Evolutionary conservation across 176 grass and related monocot species (phyloP).

Genomic region (Pharus latifolius): DNA sequence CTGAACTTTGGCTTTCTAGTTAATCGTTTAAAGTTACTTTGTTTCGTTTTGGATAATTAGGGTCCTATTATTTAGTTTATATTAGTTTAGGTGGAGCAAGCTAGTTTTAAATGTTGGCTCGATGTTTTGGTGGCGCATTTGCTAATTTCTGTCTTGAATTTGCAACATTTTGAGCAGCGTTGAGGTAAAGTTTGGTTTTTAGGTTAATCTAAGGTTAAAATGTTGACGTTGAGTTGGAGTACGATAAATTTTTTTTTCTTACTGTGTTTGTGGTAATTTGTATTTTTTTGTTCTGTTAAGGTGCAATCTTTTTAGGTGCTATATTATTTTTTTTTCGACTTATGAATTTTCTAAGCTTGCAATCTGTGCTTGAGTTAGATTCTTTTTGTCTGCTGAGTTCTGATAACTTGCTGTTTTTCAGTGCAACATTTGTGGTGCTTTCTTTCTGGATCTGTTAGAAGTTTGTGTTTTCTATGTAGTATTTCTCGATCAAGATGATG

Average conservation of each 20-base stretch:
- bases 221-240: not conserved
- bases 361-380: not conserved
- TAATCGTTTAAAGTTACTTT: no score
- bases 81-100: not conserved
- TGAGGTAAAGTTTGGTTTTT: not conserved
- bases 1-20: no score
- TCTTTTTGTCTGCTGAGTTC: not conserved
- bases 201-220: not conserved
- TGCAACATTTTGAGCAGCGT: not conserved
- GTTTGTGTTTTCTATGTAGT: constrained; percentile 19
- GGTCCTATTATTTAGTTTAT: not conserved
- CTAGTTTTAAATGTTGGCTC: not conserved
- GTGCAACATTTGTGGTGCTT: not conserved
- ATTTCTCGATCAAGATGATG: constrained; percentile 91
- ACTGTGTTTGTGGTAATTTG: not conserved
- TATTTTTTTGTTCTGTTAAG: not conserved
- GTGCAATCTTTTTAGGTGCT: not conserved
- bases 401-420: not conserved
- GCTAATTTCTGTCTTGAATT: not conserved
- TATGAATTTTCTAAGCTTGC: not conserved
- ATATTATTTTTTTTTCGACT: not conserved
- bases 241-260: not conserved
- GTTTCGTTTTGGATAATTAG: not conserved
- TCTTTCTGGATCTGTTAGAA: not conserved
- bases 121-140: not conserved